A percentile compares a stretch with the other conserved stretches of the same genome.
Conservation (phyloP, 2,329 filamentous ascomycete genomes). For the Colletotrichum sp. region DNA sequence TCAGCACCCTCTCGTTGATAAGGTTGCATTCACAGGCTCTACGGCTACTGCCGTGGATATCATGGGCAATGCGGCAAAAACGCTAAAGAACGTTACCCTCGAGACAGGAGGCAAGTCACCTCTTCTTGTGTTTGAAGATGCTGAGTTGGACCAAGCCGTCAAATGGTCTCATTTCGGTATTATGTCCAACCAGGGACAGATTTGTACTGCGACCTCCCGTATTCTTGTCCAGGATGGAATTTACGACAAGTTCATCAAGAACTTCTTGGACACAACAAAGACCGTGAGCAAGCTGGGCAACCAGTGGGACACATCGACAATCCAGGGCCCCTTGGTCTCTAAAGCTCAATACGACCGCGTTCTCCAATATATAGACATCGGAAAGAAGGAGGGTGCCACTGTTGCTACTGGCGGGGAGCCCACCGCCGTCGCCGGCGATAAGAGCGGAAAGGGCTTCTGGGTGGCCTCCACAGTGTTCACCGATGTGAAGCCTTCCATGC, state of each 20-base stretch:
- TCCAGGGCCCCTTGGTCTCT: conserved; percentile 77
- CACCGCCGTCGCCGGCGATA: conserved; percentile 33
- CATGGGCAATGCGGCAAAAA: conserved; percentile 74
- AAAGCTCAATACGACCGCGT: conserved; percentile 74
- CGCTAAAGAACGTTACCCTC: conserved; percentile 68
- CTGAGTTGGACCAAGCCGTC: conserved; percentile 70
- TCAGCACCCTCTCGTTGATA: conserved; percentile 72
- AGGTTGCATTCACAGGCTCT: conserved; percentile 80
- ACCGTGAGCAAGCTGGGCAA: conserved; percentile 47
- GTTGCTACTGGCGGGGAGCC: conserved; percentile 64
- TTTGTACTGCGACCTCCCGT: neutral
- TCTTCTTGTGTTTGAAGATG: conserved; percentile 67
- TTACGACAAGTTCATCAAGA: conserved; percentile 66
- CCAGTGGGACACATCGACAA: conserved; percentile 71
- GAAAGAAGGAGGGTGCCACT: conserved; percentile 72
- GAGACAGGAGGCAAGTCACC: conserved; percentile 73
- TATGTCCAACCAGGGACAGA: neutral
- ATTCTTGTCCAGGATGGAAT: conserved; percentile 31
- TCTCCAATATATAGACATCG: conserved; percentile 71
- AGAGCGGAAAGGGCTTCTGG: conserved; percentile 41
- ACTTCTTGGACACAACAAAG: conserved; percentile 46
- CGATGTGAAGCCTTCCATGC: conserved; percentile 43
- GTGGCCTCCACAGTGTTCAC: conserved; percentile 51
- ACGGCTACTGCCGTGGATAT: conserved; percentile 75
- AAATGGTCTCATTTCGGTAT: conserved; percentile 51